Evolutionary conservation across 352 stramenopile species (phyloP), one percentile per base, ranked within the genome.

Genomic region (Phytophthora cryptogea): DNA sequence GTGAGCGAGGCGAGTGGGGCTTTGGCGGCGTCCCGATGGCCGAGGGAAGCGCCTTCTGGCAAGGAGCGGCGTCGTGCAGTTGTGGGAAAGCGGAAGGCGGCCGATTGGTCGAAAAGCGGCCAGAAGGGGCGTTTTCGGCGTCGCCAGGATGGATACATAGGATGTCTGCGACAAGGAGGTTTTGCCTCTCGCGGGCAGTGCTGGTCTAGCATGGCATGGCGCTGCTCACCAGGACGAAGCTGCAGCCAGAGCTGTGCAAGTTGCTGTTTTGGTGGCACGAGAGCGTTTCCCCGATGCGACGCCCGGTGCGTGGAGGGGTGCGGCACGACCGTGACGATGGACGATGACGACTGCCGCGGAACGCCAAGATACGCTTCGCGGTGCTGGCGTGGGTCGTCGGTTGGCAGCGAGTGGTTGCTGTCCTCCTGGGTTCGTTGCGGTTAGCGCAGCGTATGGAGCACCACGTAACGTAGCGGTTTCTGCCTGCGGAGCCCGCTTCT

Each of bases 31-130:
- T 23, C 20, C 20, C 20, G 20, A 23, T 23, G 39, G 1, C 39
- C 9, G 37, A 8, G 2, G 17, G 39, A 27, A 50, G 30, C 54
- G 61, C 20, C 47, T 66, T 65, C 55, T 40, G 48, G 61, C 46
- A 64, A 65, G 49, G 35, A 54, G 41, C 54, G 20, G 2, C n/a
- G 49, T 70, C 62, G 62, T 66, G 44, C 62, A 70, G 51, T 70
- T 70, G 62, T 66, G 26, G 9, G 14, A 46, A 32, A 8, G 28
- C 52, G 51, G 37, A 68, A 63, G 39, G 40, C 41, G 16, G 6
- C 16, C 43, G 44, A 62, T 70, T 66, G 56, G 56, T 62, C 43
- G 46, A 70, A 66, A 62, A 66, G 16, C 30, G 28, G 1, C 33
- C 51, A 66, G 60, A 68, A 63, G 59, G 60, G 60, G 14, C 39